Percentiles rank a stretch among this genome's conserved stretches.
These are phyloP conservation scores for Diaporthe humulicola DNA, from an alignment of 2,329 filamentous ascomycete genomes.

Conservation along the genomic window DNA sequence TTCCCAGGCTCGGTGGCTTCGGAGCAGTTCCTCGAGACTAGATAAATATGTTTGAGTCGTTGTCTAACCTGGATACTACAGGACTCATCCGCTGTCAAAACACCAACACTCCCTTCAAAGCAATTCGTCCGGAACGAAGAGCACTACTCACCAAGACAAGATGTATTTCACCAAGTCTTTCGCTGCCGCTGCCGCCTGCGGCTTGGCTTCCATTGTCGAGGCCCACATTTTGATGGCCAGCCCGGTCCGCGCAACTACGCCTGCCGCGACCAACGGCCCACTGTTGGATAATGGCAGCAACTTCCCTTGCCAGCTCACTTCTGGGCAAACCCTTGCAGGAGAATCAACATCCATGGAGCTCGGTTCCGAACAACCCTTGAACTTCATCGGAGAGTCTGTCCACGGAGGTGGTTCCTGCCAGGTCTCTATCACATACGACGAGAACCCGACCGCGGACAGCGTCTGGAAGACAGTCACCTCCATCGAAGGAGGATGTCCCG, in stretches of 20 bases:
- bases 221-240: constrained; percentile 83
- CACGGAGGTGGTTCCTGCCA: constrained; percentile 97
- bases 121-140: constrained; percentile 57
- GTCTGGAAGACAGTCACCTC: constrained; percentile 93
- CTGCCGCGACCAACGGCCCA: constrained; percentile 70
- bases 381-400: constrained; percentile 78
- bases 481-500: constrained; percentile 87
- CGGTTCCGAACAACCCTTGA: constrained; percentile 72
- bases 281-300: constrained; percentile 71
- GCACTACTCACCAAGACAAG: constrained; percentile 53
- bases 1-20: background rate
- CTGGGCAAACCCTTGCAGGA: constrained; percentile 59
- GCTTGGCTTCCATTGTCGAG: constrained; percentile 70
- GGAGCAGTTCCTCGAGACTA: background rate
- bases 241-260: constrained; percentile 72
- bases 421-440: constrained; percentile 85
- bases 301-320: constrained; percentile 86
- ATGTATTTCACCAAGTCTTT: constrained; percentile 65
- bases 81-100: constrained; percentile 42
- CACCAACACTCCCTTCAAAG: constrained; percentile 43
- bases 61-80: constrained; percentile 30
- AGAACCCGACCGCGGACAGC: constrained; percentile 72
- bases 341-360: constrained; percentile 70
- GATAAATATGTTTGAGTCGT: background rate
- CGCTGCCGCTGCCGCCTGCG: constrained; percentile 61